Conservation (phyloP, 441 rosid species). For the Jatropha multifida region DNA sequence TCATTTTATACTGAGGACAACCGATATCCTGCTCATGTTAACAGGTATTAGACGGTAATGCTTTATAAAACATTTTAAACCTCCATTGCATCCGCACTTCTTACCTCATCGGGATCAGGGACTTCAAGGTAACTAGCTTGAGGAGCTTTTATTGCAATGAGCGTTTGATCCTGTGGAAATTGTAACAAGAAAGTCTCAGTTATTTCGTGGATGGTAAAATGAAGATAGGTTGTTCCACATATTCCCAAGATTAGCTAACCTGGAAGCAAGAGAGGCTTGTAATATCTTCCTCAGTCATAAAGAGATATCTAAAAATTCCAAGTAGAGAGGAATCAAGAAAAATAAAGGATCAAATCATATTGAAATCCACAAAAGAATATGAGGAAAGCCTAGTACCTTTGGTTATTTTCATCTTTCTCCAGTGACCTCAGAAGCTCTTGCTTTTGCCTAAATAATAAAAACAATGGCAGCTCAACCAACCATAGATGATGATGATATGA, state of each 20-base stretch:
- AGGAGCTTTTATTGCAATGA: conserved; percentile 81
- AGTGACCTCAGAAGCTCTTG: conserved; percentile 52
- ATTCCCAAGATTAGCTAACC: conserved; percentile 36
- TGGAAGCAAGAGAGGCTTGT: conserved; percentile 55
- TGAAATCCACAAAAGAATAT: not conserved
- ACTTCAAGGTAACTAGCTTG: conserved; percentile 74
- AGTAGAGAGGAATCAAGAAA: conserved; percentile 13
- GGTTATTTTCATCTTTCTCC: conserved; percentile 49
- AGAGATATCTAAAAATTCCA: conserved; percentile 53
- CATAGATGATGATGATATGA: conserved; percentile 12
- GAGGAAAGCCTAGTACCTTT: conserved; percentile 38
- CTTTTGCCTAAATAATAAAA: conserved; percentile 51
- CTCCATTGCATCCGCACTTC: conserved; percentile 14
- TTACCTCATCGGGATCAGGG: conserved; percentile 83
- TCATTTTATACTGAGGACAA: conserved; percentile 62
- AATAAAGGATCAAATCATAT: not conserved
- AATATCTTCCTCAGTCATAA: conserved; percentile 67
- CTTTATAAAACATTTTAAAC: conserved; percentile 7
- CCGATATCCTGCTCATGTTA: conserved; percentile 46
- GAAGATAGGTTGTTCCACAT: conserved; percentile 11
- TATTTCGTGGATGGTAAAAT: not conserved
- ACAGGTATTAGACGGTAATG: conserved; percentile 16
- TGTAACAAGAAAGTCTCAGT: conserved; percentile 12
- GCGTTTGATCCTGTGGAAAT: conserved; percentile 54
- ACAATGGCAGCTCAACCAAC: conserved; percentile 21